Conservation (phyloP, 2,329 filamentous ascomycete genomes). For the Pestalotiopsis sp. region DNA sequence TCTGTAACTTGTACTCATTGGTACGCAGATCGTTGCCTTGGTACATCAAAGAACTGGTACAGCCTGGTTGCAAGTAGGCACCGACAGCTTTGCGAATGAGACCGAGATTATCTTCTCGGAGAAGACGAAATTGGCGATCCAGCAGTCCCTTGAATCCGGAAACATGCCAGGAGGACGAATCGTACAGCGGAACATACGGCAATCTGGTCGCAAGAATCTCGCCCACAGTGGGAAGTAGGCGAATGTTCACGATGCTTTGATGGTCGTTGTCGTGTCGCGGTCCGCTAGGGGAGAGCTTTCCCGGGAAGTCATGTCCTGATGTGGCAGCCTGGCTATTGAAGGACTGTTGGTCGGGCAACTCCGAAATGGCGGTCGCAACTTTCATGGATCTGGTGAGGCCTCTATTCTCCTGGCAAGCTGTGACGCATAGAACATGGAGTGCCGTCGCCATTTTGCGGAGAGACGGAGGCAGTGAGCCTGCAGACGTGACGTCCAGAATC, state of each 20-base stretch:
- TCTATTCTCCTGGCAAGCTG: neutral
- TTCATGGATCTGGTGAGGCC: neutral
- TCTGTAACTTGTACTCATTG: neutral
- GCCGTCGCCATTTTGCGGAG: neutral
- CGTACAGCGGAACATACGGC: neutral
- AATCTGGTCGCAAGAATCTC: neutral
- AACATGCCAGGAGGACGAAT: slow-evolving; percentile 1
- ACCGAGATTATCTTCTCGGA: slow-evolving; percentile 5
- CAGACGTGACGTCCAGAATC: neutral
- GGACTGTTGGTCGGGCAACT: neutral
- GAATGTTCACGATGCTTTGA: neutral
- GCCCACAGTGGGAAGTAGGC: neutral
- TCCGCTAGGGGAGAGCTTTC: neutral
- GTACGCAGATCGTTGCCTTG: neutral
- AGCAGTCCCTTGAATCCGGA: neutral
- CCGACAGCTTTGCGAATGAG: neutral
- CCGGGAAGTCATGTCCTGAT: neutral
- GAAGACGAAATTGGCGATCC: slow-evolving; percentile 22
- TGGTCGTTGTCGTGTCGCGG: slow-evolving; percentile 4
- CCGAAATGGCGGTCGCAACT: neutral
- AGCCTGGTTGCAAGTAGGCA: neutral
- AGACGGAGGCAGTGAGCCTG: neutral
- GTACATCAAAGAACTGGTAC: neutral
- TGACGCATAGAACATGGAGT: neutral
- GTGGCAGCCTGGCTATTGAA: neutral